A percentile compares a stretch with the other conserved stretches of the same genome.
Conservation (phyloP, 2,329 filamentous ascomycete genomes). For the Fusarium irregulare region DNA sequence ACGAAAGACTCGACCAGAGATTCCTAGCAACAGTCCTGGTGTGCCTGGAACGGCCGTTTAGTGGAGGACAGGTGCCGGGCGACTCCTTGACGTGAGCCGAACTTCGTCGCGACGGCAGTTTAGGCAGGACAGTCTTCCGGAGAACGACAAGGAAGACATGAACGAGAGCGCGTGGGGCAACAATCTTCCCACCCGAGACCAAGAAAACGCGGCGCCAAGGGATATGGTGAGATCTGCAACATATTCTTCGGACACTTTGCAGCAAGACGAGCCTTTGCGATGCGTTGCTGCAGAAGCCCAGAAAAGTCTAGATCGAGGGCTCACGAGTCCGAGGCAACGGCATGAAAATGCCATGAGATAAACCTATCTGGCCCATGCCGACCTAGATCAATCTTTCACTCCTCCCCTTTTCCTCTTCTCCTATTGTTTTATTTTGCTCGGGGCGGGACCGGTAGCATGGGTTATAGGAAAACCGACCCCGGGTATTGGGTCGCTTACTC, state of each 20-base stretch:
- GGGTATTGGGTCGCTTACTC: conserved; percentile 9
- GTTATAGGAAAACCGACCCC: conserved; percentile 21
- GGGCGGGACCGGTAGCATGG: conserved; percentile 20
- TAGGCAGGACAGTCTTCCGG: conserved; percentile 11
- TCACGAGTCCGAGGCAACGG: conserved; percentile 18
- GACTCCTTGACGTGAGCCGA: conserved; percentile 36
- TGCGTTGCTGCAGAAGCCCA: conserved; percentile 20
- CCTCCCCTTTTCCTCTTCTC: conserved; percentile 15
- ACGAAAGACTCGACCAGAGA: conserved; percentile 56
- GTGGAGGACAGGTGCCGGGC: conserved; percentile 43
- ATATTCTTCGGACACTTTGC: conserved; percentile 8
- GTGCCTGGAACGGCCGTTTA: conserved; percentile 57
- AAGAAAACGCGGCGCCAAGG: conserved; percentile 41
- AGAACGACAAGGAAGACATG: conserved; percentile 12
- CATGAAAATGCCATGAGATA: conserved; percentile 30
- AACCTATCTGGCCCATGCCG: conserved; percentile 15
- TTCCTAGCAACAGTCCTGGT: conserved; percentile 52
- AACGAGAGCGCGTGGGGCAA: conserved; percentile 15
- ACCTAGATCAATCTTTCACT: conserved; percentile 9
- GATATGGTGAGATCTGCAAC: conserved; percentile 21
- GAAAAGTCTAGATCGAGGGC: conserved; percentile 11
- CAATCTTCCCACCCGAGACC: conserved; percentile 22
- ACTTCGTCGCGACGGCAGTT: conserved; percentile 30
- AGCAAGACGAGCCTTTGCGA: conserved; percentile 36
- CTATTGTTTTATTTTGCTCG: conserved; percentile 25